These are phyloP conservation scores for Dalbergia cochinchinensis DNA, from an alignment of 306 rosid genomes.

Conservation along the genomic window DNA sequence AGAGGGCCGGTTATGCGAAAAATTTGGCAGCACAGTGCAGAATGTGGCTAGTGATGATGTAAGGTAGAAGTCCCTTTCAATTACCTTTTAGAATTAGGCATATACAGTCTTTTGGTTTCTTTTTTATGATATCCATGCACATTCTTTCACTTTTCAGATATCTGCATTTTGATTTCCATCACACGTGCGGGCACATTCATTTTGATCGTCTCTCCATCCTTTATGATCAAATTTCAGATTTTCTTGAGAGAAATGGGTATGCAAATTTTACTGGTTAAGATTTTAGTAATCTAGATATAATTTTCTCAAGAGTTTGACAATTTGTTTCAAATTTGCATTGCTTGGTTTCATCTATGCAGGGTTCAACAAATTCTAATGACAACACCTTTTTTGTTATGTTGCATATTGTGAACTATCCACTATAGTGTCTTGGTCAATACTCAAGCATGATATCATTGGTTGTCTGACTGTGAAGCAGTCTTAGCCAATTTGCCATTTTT, in stretches of 20 bases:
- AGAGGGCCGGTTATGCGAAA: slow-evolving; percentile 78
- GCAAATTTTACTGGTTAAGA: slow-evolving; percentile 34
- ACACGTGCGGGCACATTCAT: slow-evolving; percentile 82
- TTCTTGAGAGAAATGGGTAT: slow-evolving; percentile 83
- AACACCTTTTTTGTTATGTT: background rate
- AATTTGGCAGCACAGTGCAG: slow-evolving; percentile 71
- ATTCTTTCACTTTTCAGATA: slow-evolving; percentile 55
- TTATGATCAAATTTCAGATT: slow-evolving; percentile 80
- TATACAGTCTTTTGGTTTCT: background rate
- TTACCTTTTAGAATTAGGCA: slow-evolving; percentile 14
- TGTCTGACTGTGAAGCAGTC: background rate
- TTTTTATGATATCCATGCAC: slow-evolving; percentile 34
- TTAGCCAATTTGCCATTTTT: background rate
- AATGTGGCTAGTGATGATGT: slow-evolving; percentile 65
- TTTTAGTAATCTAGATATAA: slow-evolving; percentile 25
- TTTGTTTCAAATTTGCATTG: slow-evolving; percentile 13
- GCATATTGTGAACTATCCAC: background rate
- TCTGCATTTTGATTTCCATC: slow-evolving; percentile 89
- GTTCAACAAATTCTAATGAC: background rate
- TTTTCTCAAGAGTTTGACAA: background rate
- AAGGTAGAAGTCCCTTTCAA: slow-evolving; percentile 61
- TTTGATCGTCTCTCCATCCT: slow-evolving; percentile 86
- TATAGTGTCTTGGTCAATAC: background rate
- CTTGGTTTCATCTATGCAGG: background rate
- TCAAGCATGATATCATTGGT: slow-evolving; percentile 3